These are phyloP conservation scores for Davidsoniella neocaledoniae DNA, from an alignment of 2,329 filamentous ascomycete species.

Conservation along the genomic window DNA sequence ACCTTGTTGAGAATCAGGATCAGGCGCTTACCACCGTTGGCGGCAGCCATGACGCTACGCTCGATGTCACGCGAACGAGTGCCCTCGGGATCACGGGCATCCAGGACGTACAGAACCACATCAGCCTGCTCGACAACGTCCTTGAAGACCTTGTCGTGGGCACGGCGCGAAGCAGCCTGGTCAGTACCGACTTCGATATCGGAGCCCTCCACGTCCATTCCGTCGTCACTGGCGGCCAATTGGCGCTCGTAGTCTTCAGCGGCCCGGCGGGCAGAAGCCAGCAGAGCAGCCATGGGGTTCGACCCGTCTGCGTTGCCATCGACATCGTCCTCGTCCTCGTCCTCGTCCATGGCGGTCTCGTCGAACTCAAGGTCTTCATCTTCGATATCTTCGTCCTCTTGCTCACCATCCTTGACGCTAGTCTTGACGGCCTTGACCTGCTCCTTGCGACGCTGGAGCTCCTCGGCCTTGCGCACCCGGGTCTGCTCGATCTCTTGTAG, in stretches of 20 bases:
- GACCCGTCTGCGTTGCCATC: slow-evolving; percentile 47
- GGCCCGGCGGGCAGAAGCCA: slow-evolving; percentile 66
- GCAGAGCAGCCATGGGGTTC: slow-evolving; percentile 82
- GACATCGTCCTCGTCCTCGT: slow-evolving; percentile 40
- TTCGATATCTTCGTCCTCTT: slow-evolving; percentile 30
- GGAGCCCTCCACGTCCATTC: slow-evolving; percentile 38
- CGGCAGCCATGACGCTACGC: slow-evolving; percentile 78
- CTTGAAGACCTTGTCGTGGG: slow-evolving; percentile 94
- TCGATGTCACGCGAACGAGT: slow-evolving; percentile 84
- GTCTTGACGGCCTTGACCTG: slow-evolving; percentile 52
- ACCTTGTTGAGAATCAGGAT: slow-evolving; percentile 94
- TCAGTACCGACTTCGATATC: slow-evolving; percentile 33
- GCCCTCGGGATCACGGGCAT: slow-evolving; percentile 79
- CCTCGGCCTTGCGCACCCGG: slow-evolving; percentile 64
- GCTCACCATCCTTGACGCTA: slow-evolving; percentile 47
- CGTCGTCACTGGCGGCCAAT: slow-evolving; percentile 41
- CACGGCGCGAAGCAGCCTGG: slow-evolving; percentile 54
- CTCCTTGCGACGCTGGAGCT: slow-evolving; percentile 53
- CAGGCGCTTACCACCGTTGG: slow-evolving; percentile 65
- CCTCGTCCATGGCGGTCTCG: slow-evolving; percentile 32
- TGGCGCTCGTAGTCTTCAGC: slow-evolving; percentile 59
- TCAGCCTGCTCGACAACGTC: slow-evolving; percentile 77
- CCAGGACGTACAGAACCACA: slow-evolving; percentile 82
- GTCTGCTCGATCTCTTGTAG: slow-evolving; percentile 88
- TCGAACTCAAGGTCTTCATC: slow-evolving; percentile 32